Base-by-base conservation (phyloP, 768 basidiomycete species). In the Boletus barrowsii region DNA sequence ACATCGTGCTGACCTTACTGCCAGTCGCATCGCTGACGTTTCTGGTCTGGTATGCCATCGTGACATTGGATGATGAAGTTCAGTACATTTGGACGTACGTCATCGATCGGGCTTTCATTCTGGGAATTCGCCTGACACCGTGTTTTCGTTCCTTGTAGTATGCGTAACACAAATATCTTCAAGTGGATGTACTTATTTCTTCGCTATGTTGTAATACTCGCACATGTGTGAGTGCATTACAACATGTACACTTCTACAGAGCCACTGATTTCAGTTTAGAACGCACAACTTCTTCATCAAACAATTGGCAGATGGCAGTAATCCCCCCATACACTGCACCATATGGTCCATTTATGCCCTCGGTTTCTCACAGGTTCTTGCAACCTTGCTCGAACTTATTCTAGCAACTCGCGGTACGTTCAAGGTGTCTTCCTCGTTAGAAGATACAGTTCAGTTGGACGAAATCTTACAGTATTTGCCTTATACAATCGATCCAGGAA, bases 131-230 rank as follows among this genome's bases (percentile, higher is more conserved):
- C 7, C 36, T 45, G 33, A 59, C 7, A 7, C 26, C 15, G 1
- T 10, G 10, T 45, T 11, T 33, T 45, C 13, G n/a, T 15, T 13
- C 15, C 8, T 22, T 13, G n/a, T 35, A 72, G 68, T 13, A 69
- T 69, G 56, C 55, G 51, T 10, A 58, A 58, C 17, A 46, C 22
- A n/a, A 63, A 43, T 9, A 48, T 51, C 5, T 57, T 65, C 29
- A 73, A 68, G 49, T 72, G 72, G 71, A 17, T 66, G 17, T 68
- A 68, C 26, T 36, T 68, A n/a, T 60, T 63, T 44, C 54, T 68
- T 55, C 68, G 58, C n/a, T 70, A 70, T 55, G 37, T 50, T 39
- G 53, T 52, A 6, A 48, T 70, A 40, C 26, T 54, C 5, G 57
- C 54, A 29, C 65, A 60, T 14, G 8, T 57, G 67, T 69, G 37